phyloP scores from a whole-genome alignment of 1,284 basidiomycete genomes.

The Hypsizygus ulmarius region DNA sequence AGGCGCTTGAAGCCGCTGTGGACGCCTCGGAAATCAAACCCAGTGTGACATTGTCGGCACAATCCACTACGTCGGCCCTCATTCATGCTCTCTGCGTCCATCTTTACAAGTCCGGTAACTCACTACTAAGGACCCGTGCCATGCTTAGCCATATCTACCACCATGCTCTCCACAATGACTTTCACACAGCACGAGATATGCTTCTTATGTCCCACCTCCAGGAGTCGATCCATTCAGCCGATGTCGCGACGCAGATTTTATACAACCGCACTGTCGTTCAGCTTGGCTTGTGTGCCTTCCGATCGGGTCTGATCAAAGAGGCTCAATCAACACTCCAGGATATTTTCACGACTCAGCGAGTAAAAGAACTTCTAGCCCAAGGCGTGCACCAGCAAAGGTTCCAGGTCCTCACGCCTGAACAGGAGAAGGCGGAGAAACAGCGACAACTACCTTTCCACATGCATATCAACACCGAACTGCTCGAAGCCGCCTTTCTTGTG shows the following conservation, averaged over 20 bases:
- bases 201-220: slow-evolving; percentile 98
- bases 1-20: slow-evolving; percentile 80
- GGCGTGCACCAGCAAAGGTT: slow-evolving; percentile 93
- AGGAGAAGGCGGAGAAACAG: slow-evolving; percentile 95
- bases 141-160: slow-evolving; percentile 99
- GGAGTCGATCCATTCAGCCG: slow-evolving; percentile 93
- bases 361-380: slow-evolving; percentile 97
- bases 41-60: slow-evolving; percentile 53
- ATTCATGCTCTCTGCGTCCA: slow-evolving; percentile 89
- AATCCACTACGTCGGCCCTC: slow-evolving; percentile 64
- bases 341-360: slow-evolving; percentile 93
- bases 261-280: slow-evolving; percentile 99
- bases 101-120: slow-evolving; percentile 91
- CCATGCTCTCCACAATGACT: slow-evolving; percentile 95
- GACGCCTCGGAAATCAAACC: slow-evolving; percentile 57
- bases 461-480: slow-evolving; percentile 98
- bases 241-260: slow-evolving; percentile 96
- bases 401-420: slow-evolving; percentile 86
- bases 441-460: slow-evolving; percentile 98
- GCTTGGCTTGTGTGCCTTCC: slow-evolving; percentile 95
- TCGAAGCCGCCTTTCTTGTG: slow-evolving; percentile 97
- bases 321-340: slow-evolving; percentile 92
- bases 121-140: slow-evolving; percentile 90
- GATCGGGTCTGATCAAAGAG: slow-evolving; percentile 92
- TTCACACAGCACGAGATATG: slow-evolving; percentile 97